These are phyloP conservation scores for Penicillium sp. DNA, from an alignment of 2,329 filamentous ascomycete species.

Conservation along the genomic window DNA sequence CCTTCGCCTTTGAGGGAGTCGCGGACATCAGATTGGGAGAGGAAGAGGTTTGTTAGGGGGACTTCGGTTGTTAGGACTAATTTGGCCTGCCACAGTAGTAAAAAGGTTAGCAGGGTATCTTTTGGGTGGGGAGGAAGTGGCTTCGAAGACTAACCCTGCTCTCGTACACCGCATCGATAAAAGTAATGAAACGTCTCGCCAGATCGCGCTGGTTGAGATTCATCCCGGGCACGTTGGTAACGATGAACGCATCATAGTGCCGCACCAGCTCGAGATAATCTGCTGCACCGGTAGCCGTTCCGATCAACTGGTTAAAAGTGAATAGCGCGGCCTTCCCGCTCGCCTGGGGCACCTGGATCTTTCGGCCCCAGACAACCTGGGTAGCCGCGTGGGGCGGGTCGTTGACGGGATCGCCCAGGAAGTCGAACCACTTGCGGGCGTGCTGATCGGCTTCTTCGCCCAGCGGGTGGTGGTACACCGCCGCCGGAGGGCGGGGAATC, in stretches of 20 bases:
- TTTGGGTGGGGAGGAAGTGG: not conserved
- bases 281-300: slow-evolving; percentile 82
- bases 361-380: slow-evolving; percentile 88
- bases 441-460: slow-evolving; percentile 76
- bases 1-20: slow-evolving; percentile 55
- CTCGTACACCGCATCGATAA: slow-evolving; percentile 96
- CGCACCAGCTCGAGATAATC: slow-evolving; percentile 93
- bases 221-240: slow-evolving; percentile 92
- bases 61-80: slow-evolving; percentile 89
- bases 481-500: slow-evolving; percentile 87
- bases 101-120: not conserved
- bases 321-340: slow-evolving; percentile 89
- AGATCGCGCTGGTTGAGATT: slow-evolving; percentile 81
- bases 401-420: slow-evolving; percentile 79
- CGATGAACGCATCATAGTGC: slow-evolving; percentile 87
- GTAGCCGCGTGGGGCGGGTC: slow-evolving; percentile 75
- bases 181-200: slow-evolving; percentile 92
- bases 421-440: slow-evolving; percentile 92
- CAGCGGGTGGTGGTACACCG: slow-evolving; percentile 89
- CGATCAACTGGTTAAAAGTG: slow-evolving; percentile 89
- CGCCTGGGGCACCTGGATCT: slow-evolving; percentile 83
- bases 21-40: slow-evolving; percentile 70
- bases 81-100: slow-evolving; percentile 66
- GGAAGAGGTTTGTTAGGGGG: slow-evolving; percentile 81
- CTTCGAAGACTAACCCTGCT: slow-evolving; percentile 48